Conservation (phyloP, 208 protist genomes). For the Crithidia thermophila region DNA sequence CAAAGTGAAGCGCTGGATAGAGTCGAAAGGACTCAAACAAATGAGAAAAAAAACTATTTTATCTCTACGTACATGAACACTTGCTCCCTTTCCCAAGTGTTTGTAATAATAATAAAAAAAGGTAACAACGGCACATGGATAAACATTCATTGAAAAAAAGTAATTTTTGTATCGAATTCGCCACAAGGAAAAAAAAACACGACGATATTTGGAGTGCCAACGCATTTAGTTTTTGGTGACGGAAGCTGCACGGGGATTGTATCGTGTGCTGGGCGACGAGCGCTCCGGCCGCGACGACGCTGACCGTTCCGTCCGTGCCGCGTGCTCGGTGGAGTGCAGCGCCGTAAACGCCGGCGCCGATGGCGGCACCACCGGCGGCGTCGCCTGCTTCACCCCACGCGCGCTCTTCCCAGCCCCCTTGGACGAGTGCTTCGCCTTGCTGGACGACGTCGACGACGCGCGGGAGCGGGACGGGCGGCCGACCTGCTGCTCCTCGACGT, state of each 20-base stretch:
- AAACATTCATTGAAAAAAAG: no score
- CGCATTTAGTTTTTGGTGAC: background rate
- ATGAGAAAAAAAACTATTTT: no score
- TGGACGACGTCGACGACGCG: background rate
- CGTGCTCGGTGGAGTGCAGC: constrained; percentile 1
- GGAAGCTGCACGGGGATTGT: background rate
- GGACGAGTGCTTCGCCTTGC: background rate
- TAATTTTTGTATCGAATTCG: no score
- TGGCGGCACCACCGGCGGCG: background rate
- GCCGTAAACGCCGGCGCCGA: background rate
- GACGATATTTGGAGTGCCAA: no score
- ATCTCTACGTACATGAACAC: no score
- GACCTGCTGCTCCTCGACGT: background rate
- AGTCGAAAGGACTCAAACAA: no score
- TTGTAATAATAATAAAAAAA: no score
- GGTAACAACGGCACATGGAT: no score
- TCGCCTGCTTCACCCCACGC: background rate
- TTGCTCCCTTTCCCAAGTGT: no score
- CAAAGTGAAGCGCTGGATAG: no score
- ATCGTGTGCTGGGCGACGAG: background rate
- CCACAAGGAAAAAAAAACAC: no score
- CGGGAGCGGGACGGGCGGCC: background rate
- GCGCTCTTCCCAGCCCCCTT: background rate
- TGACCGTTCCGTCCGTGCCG: background rate
- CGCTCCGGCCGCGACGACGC: background rate